A percentile compares a stretch with the other conserved stretches of the same genome.
Conservation (phyloP, 257 asterid species). For the Nicotiana obtusifolia region DNA sequence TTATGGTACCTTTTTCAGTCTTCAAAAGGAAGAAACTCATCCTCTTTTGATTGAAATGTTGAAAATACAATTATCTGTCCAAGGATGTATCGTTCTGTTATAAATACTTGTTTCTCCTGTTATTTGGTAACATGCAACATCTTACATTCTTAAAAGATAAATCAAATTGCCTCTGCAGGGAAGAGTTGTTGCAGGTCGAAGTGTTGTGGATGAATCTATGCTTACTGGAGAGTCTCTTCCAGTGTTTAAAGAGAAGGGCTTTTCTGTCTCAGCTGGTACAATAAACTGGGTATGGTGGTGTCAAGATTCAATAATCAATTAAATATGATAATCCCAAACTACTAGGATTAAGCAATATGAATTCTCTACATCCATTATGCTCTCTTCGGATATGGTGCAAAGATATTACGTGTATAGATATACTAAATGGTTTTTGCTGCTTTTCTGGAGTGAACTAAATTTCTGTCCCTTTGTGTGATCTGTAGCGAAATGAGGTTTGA, state of each 20-base stretch:
- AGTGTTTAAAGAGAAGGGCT: slow-evolving; percentile 78
- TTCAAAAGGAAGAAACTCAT: neutral
- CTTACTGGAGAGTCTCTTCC: slow-evolving; percentile 99
- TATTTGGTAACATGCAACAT: slow-evolving; percentile 9
- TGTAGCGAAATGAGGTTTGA: too few species aligned
- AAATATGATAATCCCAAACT: slow-evolving; percentile 3
- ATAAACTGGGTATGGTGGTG: slow-evolving; percentile 80
- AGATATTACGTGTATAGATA: neutral
- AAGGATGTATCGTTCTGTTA: neutral
- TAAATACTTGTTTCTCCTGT: slow-evolving; percentile 15
- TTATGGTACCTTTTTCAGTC: neutral
- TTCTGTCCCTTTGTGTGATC: too few species aligned
- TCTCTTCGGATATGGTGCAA: neutral
- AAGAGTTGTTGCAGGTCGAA: slow-evolving; percentile 82
- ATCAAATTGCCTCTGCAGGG: slow-evolving; percentile 55
- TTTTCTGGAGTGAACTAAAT: too few species aligned
- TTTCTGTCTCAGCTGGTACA: slow-evolving; percentile 87
- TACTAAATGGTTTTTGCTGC: too few species aligned
- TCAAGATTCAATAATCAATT: slow-evolving; percentile 5
- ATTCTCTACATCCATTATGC: neutral
- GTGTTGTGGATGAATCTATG: slow-evolving; percentile 99
- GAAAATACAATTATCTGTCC: neutral
- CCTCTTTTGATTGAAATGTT: too few species aligned
- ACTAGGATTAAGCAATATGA: neutral
- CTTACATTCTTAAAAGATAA: slow-evolving; percentile 20